Conservation (phyloP, 2,329 filamentous ascomycete genomes). For the Botrytis fabae region DNA sequence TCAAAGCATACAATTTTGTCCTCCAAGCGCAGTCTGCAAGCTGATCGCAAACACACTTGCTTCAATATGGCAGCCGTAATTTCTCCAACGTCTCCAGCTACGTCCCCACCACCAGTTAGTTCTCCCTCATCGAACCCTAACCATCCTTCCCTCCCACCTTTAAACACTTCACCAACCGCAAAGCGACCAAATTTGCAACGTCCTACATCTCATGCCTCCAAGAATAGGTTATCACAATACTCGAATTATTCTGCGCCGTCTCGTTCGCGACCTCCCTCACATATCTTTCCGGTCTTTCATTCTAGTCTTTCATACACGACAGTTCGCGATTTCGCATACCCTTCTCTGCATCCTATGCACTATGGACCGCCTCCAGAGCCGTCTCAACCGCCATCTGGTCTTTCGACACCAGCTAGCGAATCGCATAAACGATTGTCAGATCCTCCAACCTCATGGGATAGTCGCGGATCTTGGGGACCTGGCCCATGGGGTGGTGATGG, state of each 20-base stretch:
- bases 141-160: constrained; percentile 55
- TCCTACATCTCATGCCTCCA: constrained; percentile 75
- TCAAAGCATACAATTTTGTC: not conserved
- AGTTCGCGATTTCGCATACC: constrained; percentile 95
- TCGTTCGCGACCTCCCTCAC: constrained; percentile 77
- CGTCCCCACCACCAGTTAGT: constrained; percentile 52
- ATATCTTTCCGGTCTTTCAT: constrained; percentile 78
- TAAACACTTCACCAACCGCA: constrained; percentile 54
- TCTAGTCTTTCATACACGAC: constrained; percentile 85
- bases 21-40: not conserved
- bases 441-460: constrained; percentile 73
- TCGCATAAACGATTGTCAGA: constrained; percentile 76
- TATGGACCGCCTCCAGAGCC: constrained; percentile 85
- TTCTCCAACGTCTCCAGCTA: constrained; percentile 53
- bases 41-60: constrained; percentile 22
- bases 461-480: constrained; percentile 58
- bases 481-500: constrained; percentile 43
- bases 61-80: constrained; percentile 49
- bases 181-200: constrained; percentile 62
- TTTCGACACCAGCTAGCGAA: constrained; percentile 84
- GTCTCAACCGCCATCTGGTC: constrained; percentile 68
- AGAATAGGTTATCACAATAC: constrained; percentile 81
- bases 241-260: constrained; percentile 67
- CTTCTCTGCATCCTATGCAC: constrained; percentile 78
- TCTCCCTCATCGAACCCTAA: constrained; percentile 50